Evolutionary conservation across 768 basidiomycete species (phyloP).

Genomic region (Goffeauzyma gilvescens): DNA sequence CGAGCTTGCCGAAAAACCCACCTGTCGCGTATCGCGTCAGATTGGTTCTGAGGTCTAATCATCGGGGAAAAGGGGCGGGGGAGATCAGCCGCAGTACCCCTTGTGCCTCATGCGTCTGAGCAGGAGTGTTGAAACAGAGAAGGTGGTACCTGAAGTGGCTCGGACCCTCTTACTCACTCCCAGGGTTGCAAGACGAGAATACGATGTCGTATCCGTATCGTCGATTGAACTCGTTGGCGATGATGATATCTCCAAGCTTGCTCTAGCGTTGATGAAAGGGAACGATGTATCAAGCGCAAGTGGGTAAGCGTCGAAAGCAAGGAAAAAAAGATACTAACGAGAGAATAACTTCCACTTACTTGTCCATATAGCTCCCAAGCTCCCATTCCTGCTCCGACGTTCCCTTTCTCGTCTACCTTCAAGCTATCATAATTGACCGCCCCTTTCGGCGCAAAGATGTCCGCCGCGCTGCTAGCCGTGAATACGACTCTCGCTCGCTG

Average conservation of each 20-base stretch:
- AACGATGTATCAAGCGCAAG: no score
- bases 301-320: no score
- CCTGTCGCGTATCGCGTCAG: neutral
- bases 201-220: constrained; percentile 11
- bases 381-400: neutral
- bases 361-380: constrained; percentile 3
- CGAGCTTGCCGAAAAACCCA: neutral
- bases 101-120: neutral
- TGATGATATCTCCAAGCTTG: constrained; percentile 11
- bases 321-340: no score
- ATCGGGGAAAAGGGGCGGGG: neutral
- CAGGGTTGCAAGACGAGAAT: constrained; percentile 15
- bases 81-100: neutral
- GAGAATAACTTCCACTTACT: neutral
- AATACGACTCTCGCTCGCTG: neutral
- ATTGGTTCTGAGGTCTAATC: neutral
- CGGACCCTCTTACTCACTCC: neutral
- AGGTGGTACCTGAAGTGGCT: neutral
- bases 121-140: neutral
- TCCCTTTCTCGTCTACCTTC: neutral
- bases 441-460: neutral
- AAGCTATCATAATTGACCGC: neutral
- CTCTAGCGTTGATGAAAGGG: no score
- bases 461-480: neutral
- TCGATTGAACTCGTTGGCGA: constrained; percentile 10